These are phyloP conservation scores for Thymus quinquecostatus DNA, from an alignment of 257 asterid genomes.

Conservation along the genomic window DNA sequence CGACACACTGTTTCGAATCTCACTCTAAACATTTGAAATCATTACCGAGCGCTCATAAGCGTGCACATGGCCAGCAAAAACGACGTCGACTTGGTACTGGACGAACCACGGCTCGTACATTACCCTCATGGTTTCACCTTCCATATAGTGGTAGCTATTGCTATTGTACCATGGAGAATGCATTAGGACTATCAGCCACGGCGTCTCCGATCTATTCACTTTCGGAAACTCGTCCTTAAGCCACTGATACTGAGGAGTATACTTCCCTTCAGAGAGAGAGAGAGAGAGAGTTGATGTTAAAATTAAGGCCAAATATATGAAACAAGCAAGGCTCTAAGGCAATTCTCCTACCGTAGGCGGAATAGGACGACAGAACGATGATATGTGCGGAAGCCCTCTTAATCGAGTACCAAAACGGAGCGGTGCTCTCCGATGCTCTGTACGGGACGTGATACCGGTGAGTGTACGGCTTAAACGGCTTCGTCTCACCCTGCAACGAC, in stretches of 20 bases:
- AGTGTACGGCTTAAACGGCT: constrained; percentile 79
- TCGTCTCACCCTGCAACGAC: constrained; percentile 73
- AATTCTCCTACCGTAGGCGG: constrained; percentile 71
- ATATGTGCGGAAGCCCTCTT: constrained; percentile 91
- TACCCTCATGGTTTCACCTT: constrained; percentile 97
- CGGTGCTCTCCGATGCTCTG: constrained; percentile 64
- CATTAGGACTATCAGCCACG: constrained; percentile 84
- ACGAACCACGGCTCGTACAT: constrained; percentile 82
- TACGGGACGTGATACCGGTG: constrained; percentile 72
- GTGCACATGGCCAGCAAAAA: constrained; percentile 94
- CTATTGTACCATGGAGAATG: constrained; percentile 98
- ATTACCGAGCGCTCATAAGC: constrained; percentile 85
- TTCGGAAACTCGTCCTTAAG: constrained; percentile 68
- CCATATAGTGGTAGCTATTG: constrained; percentile 80
- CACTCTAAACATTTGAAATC: not conserved
- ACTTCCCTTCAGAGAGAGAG: constrained; percentile 49
- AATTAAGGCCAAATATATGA: not conserved
- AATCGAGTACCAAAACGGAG: constrained; percentile 88
- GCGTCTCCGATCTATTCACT: constrained; percentile 82
- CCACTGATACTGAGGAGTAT: constrained; percentile 86
- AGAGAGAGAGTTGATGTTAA: not conserved
- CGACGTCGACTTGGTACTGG: constrained; percentile 78
- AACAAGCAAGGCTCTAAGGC: not conserved
- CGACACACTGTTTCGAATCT: too few relatives aligned
- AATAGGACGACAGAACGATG: constrained; percentile 87